Evolutionary conservation across 768 basidiomycete species (phyloP), one percentile per base, ranked within the genome.

Genomic region (Pulveroboletus sp.): DNA sequence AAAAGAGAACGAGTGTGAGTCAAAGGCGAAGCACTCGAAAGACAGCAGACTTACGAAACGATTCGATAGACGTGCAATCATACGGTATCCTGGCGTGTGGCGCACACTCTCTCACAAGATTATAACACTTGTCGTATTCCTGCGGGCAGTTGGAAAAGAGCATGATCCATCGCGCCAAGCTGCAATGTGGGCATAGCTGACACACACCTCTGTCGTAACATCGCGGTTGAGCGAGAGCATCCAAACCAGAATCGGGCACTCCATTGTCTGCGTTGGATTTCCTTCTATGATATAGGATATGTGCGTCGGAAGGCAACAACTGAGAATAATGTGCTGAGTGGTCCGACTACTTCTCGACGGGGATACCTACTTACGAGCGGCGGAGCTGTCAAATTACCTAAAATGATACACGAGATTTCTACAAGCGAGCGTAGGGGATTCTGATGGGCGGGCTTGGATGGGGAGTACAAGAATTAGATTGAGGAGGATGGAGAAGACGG

Each of bases 211-310:
- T 65, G 74, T 72, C 12, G 81, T 78, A 62, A 88, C 80, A 64
- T 87, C 85, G 47, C 86, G 74, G 57, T 88, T 88, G 62, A 87
- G 68, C 5, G 83, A 85, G 43, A 89, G 70, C 83, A 88, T 87
- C 86, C 86, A 89, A 20, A 86, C 82, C 23, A 89, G 75, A 53
- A 89, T 80, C 11, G 84, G 83, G 62, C 79, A 82, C 49, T 83
- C 82, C 71, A 76, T 68, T 9, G 39, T 19, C 30, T 13, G 27
- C 20, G 32, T 48, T 20, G 39, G 10, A 11, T 12, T 27, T 20
- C 17, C 47, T 47, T 37, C 36, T 39, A 45, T 32, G 31, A 41
- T 52, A 43, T 35, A 43, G 38, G 43, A 37, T 57, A 43, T 26
- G 12, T 14, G 27, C 26, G 30, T n/a, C 27, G 4, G 39, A 30